These are phyloP conservation scores for Cyberlindnera mississippiensis DNA, from an alignment of 805 yeast genomes.

Conservation along the genomic window DNA sequence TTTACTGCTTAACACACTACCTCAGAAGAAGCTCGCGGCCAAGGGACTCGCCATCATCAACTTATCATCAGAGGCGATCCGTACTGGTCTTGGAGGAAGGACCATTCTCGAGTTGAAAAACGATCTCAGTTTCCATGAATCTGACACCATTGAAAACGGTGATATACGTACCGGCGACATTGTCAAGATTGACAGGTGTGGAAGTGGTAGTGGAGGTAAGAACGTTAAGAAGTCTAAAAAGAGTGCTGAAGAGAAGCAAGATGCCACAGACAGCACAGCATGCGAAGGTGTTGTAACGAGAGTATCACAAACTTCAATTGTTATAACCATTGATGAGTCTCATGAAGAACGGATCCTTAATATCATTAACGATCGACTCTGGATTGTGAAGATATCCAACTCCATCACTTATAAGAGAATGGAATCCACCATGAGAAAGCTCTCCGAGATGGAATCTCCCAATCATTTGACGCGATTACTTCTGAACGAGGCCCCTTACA, in stretches of 20 bases:
- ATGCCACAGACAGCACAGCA: constrained; percentile 28
- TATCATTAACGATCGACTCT: constrained; percentile 45
- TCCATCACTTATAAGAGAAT: constrained; percentile 73
- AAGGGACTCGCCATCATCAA: constrained; percentile 76
- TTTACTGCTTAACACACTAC: constrained; percentile 39
- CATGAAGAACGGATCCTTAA: constrained; percentile 46
- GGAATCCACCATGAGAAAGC: constrained; percentile 69
- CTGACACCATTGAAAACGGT: constrained; percentile 39
- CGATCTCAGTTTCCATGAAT: constrained; percentile 44
- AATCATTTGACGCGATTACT: constrained; percentile 4
- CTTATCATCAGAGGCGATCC: constrained; percentile 51
- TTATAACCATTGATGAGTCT: constrained; percentile 58
- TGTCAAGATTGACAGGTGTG: constrained; percentile 51
- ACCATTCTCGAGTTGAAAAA: constrained; percentile 56
- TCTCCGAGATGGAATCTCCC: constrained; percentile 37
- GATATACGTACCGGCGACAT: constrained; percentile 73
- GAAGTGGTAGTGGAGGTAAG: constrained; percentile 8
- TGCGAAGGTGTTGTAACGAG: constrained; percentile 64
- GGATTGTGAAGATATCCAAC: constrained; percentile 57
- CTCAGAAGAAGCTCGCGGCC: constrained; percentile 63
- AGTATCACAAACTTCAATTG: constrained; percentile 43
- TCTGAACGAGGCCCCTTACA: constrained; percentile 30
- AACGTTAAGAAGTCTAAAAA: constrained; percentile 16
- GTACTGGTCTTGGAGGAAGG: constrained; percentile 80
- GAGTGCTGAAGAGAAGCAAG: constrained; percentile 19